Evolutionary conservation across 2,329 filamentous ascomycete genomes (phyloP), one percentile per base, ranked within the genome.

Genomic region (Fonsecaea pedrosoi): DNA sequence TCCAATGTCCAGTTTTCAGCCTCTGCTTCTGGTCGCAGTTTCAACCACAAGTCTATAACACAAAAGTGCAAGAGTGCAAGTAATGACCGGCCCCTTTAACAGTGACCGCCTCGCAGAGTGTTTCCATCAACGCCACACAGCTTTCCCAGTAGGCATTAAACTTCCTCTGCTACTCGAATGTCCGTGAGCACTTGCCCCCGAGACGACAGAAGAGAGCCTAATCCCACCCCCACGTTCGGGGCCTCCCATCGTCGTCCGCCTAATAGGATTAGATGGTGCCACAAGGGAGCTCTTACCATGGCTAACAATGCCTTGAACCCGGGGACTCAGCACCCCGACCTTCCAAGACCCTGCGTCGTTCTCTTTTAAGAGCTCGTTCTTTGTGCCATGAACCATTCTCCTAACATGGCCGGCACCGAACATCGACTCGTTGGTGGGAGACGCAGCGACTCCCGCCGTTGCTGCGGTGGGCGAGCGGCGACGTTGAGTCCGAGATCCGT

Each of bases 321-420:
- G 82, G 34, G 89, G 89, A 71, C 86, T 88, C 58, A 90, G 78
- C 13, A 90, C 87, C 64, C 83, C 86, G 45, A 79, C 78, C 67
- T 84, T 84, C 73, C 80, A 82, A 50, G 45, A 25, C 13, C 53
- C 59, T 18, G 45, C 45, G 18, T 85, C 83, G 57, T 82, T 80
- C 50, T 86, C 85, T 71, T 86, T 86, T 37, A 88, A 85, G 56
- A 61, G 45, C 2, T 61, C 59, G 45, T 35, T 38, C 35, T 82
- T 84, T 74, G 85, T 87, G 45, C 88, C 85, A 50, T 67, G 68
- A 40, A 73, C 72, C 86, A 91, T 90, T 13, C 89, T 82, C 53
- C 89, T 82, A 32, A 89, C 88, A 69, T 90, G 88, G 62, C 85
- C 84, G 30, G 88, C 86, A 0, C 87, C 89, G 76, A 90, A 90